Evolutionary conservation across 2,329 filamentous ascomycete genomes (phyloP).

Genomic region (Trichophaea hybrida): DNA sequence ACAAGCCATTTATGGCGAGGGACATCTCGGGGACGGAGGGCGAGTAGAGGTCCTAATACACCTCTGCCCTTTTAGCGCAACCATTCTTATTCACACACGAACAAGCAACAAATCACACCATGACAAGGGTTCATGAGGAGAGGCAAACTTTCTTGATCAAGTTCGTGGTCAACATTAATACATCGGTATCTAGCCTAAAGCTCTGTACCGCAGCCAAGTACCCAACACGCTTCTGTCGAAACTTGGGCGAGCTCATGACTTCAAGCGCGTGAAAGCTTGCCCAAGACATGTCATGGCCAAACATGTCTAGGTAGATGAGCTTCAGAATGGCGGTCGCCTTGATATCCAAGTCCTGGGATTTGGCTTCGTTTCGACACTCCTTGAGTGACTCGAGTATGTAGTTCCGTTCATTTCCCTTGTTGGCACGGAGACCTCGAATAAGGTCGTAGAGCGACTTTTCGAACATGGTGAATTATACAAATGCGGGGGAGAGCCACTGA

Average conservation of each 20-base stretch:
- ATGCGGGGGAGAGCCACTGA: not conserved
- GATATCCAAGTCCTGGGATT: conserved; percentile 66
- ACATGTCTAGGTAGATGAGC: conserved; percentile 96
- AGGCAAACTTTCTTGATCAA: conserved; percentile 65
- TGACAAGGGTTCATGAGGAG: not conserved
- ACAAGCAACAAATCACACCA: not conserved
- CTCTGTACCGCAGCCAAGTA: conserved; percentile 93
- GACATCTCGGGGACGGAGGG: conserved; percentile 62
- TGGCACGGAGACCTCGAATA: conserved; percentile 85
- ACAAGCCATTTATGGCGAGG: conserved; percentile 76
- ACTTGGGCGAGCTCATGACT: conserved; percentile 94
- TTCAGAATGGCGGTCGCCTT: conserved; percentile 94
- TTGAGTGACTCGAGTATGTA: conserved; percentile 88
- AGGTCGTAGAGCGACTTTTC: conserved; percentile 99
- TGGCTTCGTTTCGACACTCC: conserved; percentile 89
- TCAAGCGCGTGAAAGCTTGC: conserved; percentile 95
- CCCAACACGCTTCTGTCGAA: conserved; percentile 85
- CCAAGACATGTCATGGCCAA: conserved; percentile 99
- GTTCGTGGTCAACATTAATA: conserved; percentile 94
- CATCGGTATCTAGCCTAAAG: conserved; percentile 88
- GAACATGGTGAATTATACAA: conserved; percentile 49
- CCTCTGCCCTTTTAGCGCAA: conserved; percentile 22
- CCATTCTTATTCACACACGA: conserved; percentile 13
- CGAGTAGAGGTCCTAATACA: conserved; percentile 54
- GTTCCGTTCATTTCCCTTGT: conserved; percentile 87